phyloP scores from a whole-genome alignment of 371 early-diverging fungal species.

The Syncephalis plumigaleata region DNA sequence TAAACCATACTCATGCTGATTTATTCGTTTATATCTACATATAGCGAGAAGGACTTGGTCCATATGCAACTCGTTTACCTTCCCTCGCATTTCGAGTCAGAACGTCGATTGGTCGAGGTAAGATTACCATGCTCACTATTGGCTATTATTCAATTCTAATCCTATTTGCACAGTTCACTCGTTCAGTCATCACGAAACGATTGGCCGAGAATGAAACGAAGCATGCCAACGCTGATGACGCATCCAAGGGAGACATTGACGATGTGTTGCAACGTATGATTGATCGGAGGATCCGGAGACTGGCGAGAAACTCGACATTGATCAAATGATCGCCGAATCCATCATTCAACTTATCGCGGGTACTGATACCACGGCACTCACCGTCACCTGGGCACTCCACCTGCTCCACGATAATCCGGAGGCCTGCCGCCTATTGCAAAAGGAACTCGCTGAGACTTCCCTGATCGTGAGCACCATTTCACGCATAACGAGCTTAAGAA shows the following conservation, averaged over 20 bases:
- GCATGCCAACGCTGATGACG: too few species aligned
- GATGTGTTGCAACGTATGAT: constrained; percentile 11
- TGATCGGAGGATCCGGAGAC: constrained; percentile 5
- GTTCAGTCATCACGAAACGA: too few species aligned
- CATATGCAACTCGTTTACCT: too few species aligned
- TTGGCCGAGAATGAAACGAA: too few species aligned
- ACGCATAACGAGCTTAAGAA: constrained; percentile 9
- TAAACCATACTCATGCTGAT: too few species aligned
- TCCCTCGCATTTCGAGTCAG: too few species aligned
- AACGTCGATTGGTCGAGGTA: too few species aligned
- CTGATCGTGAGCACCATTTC: not conserved
- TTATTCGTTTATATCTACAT: too few species aligned
- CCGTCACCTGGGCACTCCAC: constrained; percentile 8
- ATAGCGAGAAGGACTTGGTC: too few species aligned
- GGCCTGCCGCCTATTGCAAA: not conserved
- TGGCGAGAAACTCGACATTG: constrained; percentile 4
- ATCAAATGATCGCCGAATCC: constrained; percentile 6
- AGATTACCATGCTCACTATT: too few species aligned
- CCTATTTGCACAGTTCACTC: too few species aligned
- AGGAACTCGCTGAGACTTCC: constrained; percentile 5
- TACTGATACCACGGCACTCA: constrained; percentile 10
- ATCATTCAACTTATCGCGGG: constrained; percentile 10
- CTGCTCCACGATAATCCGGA: constrained; percentile 6
- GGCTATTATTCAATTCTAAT: too few species aligned
- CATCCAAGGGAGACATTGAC: not conserved